phyloP scores from a whole-genome alignment of 2,329 filamentous ascomycete genomes.

The Colletotrichum sp. region DNA sequence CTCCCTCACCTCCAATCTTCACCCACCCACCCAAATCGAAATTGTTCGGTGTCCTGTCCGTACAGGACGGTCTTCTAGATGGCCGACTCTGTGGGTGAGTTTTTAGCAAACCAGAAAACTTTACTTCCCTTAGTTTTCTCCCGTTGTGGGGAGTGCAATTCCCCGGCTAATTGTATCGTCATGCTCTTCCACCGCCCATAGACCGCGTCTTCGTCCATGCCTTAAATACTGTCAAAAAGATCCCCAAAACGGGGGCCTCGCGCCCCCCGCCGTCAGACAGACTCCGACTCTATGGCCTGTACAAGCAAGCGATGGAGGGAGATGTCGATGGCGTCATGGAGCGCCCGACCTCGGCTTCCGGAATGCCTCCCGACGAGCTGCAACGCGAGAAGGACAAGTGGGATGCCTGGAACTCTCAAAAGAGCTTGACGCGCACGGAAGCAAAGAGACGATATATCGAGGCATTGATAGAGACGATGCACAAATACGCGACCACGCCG shows the following conservation, averaged over 20 bases:
- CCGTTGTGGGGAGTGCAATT: constrained; percentile 26
- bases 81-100: constrained; percentile 45
- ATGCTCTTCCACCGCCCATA: constrained; percentile 40
- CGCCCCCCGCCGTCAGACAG: constrained; percentile 86
- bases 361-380: constrained; percentile 57
- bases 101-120: constrained; percentile 15
- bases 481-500: constrained; percentile 89
- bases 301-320: constrained; percentile 99
- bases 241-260: constrained; percentile 89
- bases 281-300: constrained; percentile 93
- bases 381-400: constrained; percentile 72
- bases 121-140: neutral
- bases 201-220: constrained; percentile 99
- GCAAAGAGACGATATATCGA: constrained; percentile 95
- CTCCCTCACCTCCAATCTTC: neutral
- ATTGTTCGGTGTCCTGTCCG: neutral
- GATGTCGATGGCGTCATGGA: constrained; percentile 96
- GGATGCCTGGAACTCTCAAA: constrained; percentile 95
- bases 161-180: constrained; percentile 18
- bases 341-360: constrained; percentile 64
- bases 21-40: neutral
- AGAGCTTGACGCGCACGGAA: constrained; percentile 83
- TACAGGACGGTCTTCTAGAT: constrained; percentile 27
- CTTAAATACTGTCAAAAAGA: constrained; percentile 97
- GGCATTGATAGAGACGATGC: constrained; percentile 95